Evolutionary conservation across 1,284 basidiomycete species (phyloP), one percentile per base, ranked within the genome.

Genomic region (Ceratobasidium sp.): DNA sequence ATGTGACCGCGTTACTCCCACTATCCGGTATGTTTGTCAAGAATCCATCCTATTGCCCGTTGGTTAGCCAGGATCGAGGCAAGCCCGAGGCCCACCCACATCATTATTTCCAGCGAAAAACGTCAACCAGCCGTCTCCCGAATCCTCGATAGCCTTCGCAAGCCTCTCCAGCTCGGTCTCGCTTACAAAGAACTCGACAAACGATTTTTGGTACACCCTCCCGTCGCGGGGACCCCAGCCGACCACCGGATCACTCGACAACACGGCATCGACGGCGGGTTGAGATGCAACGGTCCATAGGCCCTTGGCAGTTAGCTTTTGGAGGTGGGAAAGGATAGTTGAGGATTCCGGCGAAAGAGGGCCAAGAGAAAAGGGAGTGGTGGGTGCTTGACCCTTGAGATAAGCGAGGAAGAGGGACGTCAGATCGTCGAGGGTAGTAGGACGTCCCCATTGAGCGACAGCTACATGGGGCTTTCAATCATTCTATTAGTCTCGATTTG

Each of bases 211-310:
- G 80, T 93, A 99, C 13, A 99, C 91, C 78, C 95, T 96, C 3
- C 96, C 96, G 10, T 87, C 89, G 54, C 84, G 82, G 5, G 96
- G 97, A 4, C 96, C 96, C 89, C 96, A 99, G 0, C 96, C 97
- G 71, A 96, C 87, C 0, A 91, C 80, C 13, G 86, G 83, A 76
- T 96, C 89, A 72, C 86, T 83, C 45, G 92, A 94, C 47, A 78
- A 81, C 13, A 82, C 86, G 3, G 91, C 92, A 76, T 98, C 91
- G 6, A 98, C 89, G 0, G 94, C 92, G 20, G 97, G 96, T 78
- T 99, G 97, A 20, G 95, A 98, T 7, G 94, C 94, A 29, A 99
- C 93, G 2, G 97, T 98, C 93, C 96, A 97, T 87, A 93, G 92
- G 1, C 90, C 89, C 69, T 82, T 80, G 43, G 81, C 78, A 5